Conservation (phyloP, 768 basidiomycete species). For the Chalciporus pseudorubinellus region DNA sequence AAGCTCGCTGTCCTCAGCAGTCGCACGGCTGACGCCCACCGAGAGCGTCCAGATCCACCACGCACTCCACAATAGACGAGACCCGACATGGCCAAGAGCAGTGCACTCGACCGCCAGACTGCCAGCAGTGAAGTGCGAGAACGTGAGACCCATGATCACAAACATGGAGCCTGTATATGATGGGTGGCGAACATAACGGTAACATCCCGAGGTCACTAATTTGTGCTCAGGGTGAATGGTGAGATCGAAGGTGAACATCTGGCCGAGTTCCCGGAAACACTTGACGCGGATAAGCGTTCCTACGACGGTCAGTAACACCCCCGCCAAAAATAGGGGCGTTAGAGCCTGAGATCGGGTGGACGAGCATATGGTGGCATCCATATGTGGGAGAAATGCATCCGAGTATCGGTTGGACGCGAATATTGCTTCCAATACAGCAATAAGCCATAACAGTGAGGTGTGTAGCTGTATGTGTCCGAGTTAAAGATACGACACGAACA, state of each 20-base stretch:
- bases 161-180: constrained; percentile 54
- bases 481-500: neutral
- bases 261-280: constrained; percentile 53
- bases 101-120: constrained; percentile 46
- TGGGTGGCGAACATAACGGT: constrained; percentile 53
- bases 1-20: constrained; percentile 52
- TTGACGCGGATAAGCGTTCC: constrained; percentile 50
- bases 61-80: constrained; percentile 33
- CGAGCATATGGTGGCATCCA: constrained; percentile 35
- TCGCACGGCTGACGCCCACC: constrained; percentile 46
- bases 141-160: constrained; percentile 44
- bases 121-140: constrained; percentile 46
- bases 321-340: constrained; percentile 46
- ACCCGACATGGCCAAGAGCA: constrained; percentile 29
- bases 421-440: constrained; percentile 50
- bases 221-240: constrained; percentile 52
- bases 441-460: constrained; percentile 47
- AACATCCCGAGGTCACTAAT: constrained; percentile 50
- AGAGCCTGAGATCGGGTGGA: constrained; percentile 24
- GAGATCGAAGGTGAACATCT: constrained; percentile 58
- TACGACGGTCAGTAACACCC: constrained; percentile 41
- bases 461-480: constrained; percentile 41
- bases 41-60: constrained; percentile 54
- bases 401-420: constrained; percentile 34
- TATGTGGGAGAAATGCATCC: constrained; percentile 33